phyloP scores from a whole-genome alignment of 306 rosid species.

The Prunus dulcis region DNA sequence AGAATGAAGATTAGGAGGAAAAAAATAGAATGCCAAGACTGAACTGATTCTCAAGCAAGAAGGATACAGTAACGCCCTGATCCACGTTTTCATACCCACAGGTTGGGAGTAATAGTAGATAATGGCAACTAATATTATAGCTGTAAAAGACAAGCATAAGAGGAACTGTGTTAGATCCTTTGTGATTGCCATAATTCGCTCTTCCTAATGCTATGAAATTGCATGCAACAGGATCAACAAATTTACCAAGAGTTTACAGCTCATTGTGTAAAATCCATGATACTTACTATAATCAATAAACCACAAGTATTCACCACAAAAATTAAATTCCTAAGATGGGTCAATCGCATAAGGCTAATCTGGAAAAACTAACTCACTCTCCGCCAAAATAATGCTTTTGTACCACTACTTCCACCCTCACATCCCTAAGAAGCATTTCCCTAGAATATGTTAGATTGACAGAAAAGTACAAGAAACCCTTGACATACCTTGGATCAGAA shows the following conservation, averaged over 20 bases:
- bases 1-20: conserved; percentile 9
- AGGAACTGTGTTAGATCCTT: conserved; percentile 31
- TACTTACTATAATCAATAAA: not conserved
- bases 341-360: not conserved
- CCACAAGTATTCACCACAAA: not conserved
- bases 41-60: conserved; percentile 24
- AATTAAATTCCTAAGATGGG: not conserved
- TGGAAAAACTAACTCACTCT: not conserved
- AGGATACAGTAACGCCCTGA: conserved; percentile 89
- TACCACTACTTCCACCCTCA: not conserved
- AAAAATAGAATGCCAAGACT: conserved; percentile 14
- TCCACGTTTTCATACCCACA: conserved; percentile 59
- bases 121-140: conserved; percentile 65
- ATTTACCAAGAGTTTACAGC: not conserved
- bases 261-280: not conserved
- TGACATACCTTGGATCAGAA: conserved; percentile 72
- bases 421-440: not conserved
- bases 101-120: conserved; percentile 94
- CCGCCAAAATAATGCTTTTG: not conserved
- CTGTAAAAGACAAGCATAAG: conserved; percentile 48
- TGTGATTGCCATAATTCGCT: conserved; percentile 1
- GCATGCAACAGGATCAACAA: not conserved
- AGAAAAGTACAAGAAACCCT: not conserved
- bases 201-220: not conserved
- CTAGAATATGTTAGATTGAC: not conserved